These are phyloP conservation scores for Ganoderma sinense DNA, from an alignment of 1,284 basidiomycete genomes.

Conservation along the genomic window DNA sequence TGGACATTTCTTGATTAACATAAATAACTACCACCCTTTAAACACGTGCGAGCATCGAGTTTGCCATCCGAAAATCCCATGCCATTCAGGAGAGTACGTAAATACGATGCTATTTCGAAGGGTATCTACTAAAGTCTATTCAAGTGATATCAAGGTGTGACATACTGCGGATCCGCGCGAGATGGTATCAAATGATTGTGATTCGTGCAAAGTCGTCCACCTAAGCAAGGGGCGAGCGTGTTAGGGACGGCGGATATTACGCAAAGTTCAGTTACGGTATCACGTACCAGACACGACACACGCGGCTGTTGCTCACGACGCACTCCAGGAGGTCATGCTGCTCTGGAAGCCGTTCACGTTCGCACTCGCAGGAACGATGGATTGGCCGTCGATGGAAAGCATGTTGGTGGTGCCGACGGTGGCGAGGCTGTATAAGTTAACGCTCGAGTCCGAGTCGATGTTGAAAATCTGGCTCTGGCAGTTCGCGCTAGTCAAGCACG, in stretches of 20 bases:
- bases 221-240: background rate
- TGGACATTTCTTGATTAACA: too few species aligned
- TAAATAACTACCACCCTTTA: too few species aligned
- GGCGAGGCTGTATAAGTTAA: background rate
- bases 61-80: too few species aligned
- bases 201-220: background rate
- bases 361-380: conserved; percentile 50
- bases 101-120: background rate
- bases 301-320: background rate
- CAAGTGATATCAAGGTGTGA: background rate
- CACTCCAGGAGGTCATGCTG: conserved; percentile 65
- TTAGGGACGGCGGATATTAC: background rate
- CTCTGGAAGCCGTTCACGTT: conserved; percentile 69
- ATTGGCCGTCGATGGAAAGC: conserved; percentile 59
- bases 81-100: background rate
- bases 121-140: background rate
- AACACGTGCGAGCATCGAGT: too few species aligned
- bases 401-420: conserved; percentile 66
- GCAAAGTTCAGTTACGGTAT: too few species aligned
- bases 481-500: conserved; percentile 51
- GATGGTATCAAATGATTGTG: background rate
- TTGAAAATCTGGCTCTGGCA: conserved; percentile 71
- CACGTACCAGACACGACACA: background rate
- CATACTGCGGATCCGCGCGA: background rate
- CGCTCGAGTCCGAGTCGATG: conserved; percentile 46